Evolutionary conservation across 768 basidiomycete species (phyloP).

Genomic region (Cubamyces lactineus): DNA sequence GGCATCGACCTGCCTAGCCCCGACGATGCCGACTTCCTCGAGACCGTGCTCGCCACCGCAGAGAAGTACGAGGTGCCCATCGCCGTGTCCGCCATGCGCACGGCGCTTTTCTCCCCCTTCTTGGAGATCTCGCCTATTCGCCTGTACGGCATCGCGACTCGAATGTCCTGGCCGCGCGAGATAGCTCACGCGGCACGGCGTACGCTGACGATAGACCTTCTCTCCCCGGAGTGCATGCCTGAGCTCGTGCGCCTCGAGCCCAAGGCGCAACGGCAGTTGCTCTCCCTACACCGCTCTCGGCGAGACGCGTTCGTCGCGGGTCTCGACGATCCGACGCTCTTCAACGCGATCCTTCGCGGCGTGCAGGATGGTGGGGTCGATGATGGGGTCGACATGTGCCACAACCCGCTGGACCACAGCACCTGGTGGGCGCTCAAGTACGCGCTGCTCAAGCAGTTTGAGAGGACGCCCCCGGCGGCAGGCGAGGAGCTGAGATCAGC

Average conservation of each 20-base stretch:
- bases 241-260: slow-evolving; percentile 42
- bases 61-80: slow-evolving; percentile 52
- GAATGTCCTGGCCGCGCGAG: slow-evolving; percentile 51
- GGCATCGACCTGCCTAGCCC: slow-evolving; percentile 45
- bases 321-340: slow-evolving; percentile 42
- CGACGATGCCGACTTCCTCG: slow-evolving; percentile 47
- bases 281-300: slow-evolving; percentile 46
- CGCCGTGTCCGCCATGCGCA: slow-evolving; percentile 46
- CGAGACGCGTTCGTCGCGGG: slow-evolving; percentile 42
- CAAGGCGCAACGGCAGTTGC: slow-evolving; percentile 40
- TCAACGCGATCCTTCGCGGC: slow-evolving; percentile 34
- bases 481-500: slow-evolving; percentile 18
- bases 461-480: slow-evolving; percentile 13
- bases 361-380: slow-evolving; percentile 4
- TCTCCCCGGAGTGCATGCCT: slow-evolving; percentile 37
- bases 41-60: slow-evolving; percentile 43
- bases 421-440: slow-evolving; percentile 28
- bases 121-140: slow-evolving; percentile 50
- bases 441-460: slow-evolving; percentile 23
- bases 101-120: slow-evolving; percentile 44
- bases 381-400: slow-evolving; percentile 12
- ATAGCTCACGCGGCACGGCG: slow-evolving; percentile 45
- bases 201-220: slow-evolving; percentile 46
- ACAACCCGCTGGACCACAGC: slow-evolving; percentile 21
- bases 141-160: slow-evolving; percentile 50